Base-by-base conservation (phyloP, 1,284 basidiomycete species). In the Schizophyllum amplum region DNA sequence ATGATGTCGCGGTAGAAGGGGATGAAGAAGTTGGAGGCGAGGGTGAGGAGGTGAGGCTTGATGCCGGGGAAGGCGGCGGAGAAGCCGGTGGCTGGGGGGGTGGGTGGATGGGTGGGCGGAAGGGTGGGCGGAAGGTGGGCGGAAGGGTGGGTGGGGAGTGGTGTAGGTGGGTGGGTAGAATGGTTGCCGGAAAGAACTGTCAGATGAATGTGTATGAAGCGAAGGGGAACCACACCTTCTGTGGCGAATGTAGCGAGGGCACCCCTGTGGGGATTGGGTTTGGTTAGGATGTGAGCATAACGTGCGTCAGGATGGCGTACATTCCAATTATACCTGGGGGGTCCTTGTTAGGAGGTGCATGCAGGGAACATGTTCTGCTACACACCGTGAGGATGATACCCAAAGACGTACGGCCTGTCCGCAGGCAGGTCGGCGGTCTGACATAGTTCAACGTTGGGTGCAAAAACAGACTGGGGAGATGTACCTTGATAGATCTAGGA, bases 1-100 rank as follows among this genome's bases (percentile, higher is more conserved):
- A 98, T 72, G 46, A 97, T 79, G 62, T 99, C 97, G 27, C 97
- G 87, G 70, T 98, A 98, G 64, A 99, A 77, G 2, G 96, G 96
- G 58, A 98, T 82, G 59, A 82, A 78, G 74, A 99, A 99, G 72
- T 99, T 98, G 54, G 85, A 87, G 20, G 82, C 75, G 24, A 98
- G 82, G 0, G 97, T 99, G 25, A 99, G 81, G 24, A 99, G 85
- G 69, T 98, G 94, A 0, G 96, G 93, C 33, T 78, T 82, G 65
- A 99, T 89, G 2, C 94, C 94, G 0, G 97, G 97, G 69, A 95
- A 99, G 50, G 84, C 81, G 46, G 80, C 70, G 1, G 92, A 92
- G 74, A 99, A 98, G n/a, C 92, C 92, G 4, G 92, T 96, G 15
- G 90, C 94, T 91, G 64, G n/a, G 46, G 48, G 23, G 22, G 53